A percentile compares a stretch with the other conserved stretches of the same genome.
Conservation (phyloP, 1,139 yeast species). For the Tardiomyces depauwii region DNA sequence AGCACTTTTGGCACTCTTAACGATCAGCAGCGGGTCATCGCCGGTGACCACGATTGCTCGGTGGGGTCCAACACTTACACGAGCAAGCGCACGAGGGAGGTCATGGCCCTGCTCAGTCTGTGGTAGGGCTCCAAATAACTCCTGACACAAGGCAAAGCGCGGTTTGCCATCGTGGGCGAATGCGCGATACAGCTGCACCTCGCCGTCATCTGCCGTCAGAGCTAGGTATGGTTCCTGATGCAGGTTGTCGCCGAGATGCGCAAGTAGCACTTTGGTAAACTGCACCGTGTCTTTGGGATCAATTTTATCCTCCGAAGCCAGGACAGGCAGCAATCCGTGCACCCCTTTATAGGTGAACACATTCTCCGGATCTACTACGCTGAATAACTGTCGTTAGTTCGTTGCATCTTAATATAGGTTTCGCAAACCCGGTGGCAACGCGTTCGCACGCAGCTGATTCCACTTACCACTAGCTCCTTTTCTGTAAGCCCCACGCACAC, state of each 20-base stretch:
- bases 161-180: not conserved
- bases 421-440: no score
- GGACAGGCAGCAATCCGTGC: not conserved
- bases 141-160: not conserved
- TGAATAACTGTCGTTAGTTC: not conserved
- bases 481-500: not conserved
- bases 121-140: not conserved
- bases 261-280: not conserved
- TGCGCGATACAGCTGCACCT: not conserved
- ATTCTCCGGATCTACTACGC: not conserved
- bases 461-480: not conserved
- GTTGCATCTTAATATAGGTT: no score
- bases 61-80: constrained; percentile 34
- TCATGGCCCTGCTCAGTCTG: not conserved
- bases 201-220: not conserved
- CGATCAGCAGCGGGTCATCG: constrained; percentile 53
- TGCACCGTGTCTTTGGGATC: not conserved
- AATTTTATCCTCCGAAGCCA: not conserved
- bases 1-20: constrained; percentile 51
- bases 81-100: not conserved
- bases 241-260: constrained; percentile 1
- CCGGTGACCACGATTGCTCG: constrained; percentile 68
- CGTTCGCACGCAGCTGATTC: no score
- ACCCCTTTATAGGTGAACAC: not conserved
- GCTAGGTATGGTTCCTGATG: not conserved